Conservation (phyloP, 106 monocot species). For the Dioscorea zingiberensis region DNA sequence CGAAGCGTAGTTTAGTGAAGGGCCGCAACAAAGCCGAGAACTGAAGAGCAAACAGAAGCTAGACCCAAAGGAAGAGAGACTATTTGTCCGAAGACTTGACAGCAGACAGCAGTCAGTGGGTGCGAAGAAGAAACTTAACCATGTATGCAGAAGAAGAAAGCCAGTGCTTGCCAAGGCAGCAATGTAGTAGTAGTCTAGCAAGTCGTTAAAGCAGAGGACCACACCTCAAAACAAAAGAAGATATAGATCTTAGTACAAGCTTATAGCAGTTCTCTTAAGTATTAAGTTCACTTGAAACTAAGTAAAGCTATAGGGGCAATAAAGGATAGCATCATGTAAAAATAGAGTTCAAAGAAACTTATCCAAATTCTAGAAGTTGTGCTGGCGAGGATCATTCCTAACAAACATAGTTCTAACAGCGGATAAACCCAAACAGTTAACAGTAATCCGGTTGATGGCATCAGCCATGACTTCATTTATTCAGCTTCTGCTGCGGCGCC, state of each 20-base stretch:
- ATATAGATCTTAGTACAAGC: slow-evolving; percentile 23
- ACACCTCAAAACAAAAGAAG: slow-evolving; percentile 11
- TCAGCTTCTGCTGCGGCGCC: slow-evolving; percentile 56
- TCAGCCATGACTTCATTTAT: not conserved
- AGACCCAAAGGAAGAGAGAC: not conserved
- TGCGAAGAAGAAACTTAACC: slow-evolving; percentile 28
- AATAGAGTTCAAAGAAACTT: slow-evolving; percentile 38
- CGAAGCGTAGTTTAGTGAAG: too few relatives aligned
- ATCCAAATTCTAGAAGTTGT: slow-evolving; percentile 34
- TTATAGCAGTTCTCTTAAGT: not conserved
- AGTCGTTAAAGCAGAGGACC: slow-evolving; percentile 23
- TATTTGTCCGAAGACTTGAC: not conserved
- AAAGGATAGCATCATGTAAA: not conserved
- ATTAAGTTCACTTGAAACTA: not conserved
- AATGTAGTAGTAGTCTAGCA: slow-evolving; percentile 20
- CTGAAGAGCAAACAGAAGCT: not conserved
- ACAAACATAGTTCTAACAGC: slow-evolving; percentile 20
- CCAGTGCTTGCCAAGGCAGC: too few relatives aligned
- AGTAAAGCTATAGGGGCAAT: not conserved
- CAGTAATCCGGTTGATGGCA: not conserved
- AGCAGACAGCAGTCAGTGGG: slow-evolving; percentile 17
- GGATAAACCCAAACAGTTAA: slow-evolving; percentile 4
- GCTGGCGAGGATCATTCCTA: slow-evolving; percentile 18
- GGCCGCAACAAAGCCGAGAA: too few relatives aligned
- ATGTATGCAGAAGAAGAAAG: too few relatives aligned